phyloP scores from a whole-genome alignment of 1,284 basidiomycete species.

The Mycosarcoma maydis region DNA sequence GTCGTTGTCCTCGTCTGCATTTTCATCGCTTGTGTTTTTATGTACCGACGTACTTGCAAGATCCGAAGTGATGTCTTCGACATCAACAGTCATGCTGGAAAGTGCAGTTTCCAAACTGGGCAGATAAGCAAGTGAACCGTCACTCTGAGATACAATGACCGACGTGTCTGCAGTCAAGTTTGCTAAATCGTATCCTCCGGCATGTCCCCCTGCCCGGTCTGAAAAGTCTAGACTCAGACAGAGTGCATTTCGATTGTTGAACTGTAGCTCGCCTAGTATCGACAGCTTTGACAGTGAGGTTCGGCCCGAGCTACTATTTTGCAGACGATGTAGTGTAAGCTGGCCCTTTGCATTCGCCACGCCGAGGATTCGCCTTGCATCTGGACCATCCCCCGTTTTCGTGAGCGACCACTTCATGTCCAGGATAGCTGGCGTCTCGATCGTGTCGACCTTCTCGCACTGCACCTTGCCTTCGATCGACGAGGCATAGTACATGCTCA shows the following conservation, averaged over 20 bases:
- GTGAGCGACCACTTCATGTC: constrained; percentile 64
- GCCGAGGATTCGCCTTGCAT: constrained; percentile 28
- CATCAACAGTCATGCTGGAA: background rate
- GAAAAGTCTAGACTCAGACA: constrained; percentile 66
- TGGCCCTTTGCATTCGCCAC: constrained; percentile 55
- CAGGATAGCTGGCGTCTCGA: constrained; percentile 59
- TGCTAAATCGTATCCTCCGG: constrained; percentile 9
- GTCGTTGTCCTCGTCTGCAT: constrained; percentile 28
- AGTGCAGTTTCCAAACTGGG: constrained; percentile 35
- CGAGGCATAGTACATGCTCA: constrained; percentile 29
- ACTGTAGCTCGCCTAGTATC: constrained; percentile 22
- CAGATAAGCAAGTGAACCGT: constrained; percentile 59
- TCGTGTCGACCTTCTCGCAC: constrained; percentile 20
- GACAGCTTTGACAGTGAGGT: constrained; percentile 8
- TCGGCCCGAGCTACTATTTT: background rate
- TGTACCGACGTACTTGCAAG: constrained; percentile 9
- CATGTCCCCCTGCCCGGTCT: constrained; percentile 36
- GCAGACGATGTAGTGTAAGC: constrained; percentile 39
- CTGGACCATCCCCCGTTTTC: background rate
- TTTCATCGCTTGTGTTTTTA: constrained; percentile 5
- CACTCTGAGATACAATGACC: constrained; percentile 62
- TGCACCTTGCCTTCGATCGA: background rate
- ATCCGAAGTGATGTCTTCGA: background rate
- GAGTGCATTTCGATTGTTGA: constrained; percentile 54
- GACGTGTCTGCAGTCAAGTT: constrained; percentile 17